These are phyloP conservation scores for Penicillium cinerascens DNA, from an alignment of 495 filamentous ascomycete species.

Conservation along the genomic window DNA sequence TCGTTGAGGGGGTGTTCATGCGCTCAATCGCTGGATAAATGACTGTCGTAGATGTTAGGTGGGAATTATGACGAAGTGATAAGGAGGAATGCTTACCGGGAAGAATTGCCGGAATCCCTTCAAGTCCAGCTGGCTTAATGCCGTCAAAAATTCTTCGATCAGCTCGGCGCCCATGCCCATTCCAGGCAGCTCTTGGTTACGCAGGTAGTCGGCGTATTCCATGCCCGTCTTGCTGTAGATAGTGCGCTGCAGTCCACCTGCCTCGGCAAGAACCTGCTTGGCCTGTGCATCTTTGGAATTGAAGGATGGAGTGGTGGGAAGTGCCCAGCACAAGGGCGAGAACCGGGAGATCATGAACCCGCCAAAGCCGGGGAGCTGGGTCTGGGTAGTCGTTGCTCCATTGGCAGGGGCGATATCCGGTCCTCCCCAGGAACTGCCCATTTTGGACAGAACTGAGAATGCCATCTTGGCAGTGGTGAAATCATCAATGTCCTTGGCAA, in stretches of 20 bases:
- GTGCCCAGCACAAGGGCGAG: constrained; percentile 81
- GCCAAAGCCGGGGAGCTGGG: constrained; percentile 83
- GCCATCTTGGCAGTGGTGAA: constrained; percentile 80
- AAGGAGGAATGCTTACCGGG: constrained; percentile 34
- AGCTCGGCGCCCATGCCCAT: constrained; percentile 53
- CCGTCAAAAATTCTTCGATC: constrained; percentile 53
- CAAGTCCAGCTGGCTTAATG: constrained; percentile 47
- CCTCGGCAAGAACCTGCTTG: constrained; percentile 78
- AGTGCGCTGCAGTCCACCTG: constrained; percentile 75
- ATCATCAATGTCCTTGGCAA: constrained; percentile 72
- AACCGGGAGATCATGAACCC: constrained; percentile 84
- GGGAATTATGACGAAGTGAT: neutral
- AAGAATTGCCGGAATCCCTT: constrained; percentile 57
- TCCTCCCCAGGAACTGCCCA: constrained; percentile 81
- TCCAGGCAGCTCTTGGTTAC: constrained; percentile 46
- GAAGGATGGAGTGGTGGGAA: constrained; percentile 72
- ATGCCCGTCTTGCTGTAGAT: constrained; percentile 82
- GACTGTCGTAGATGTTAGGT: constrained; percentile 24
- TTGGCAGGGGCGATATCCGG: constrained; percentile 63
- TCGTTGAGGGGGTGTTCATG: constrained; percentile 26
- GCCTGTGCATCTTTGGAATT: constrained; percentile 80
- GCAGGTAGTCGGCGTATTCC: constrained; percentile 55
- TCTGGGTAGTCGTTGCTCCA: constrained; percentile 35
- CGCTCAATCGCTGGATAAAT: constrained; percentile 49
- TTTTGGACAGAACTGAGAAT: constrained; percentile 71